Base-by-base conservation (phyloP, 352 stramenopile genomes). In the Phytophthora hybrid region DNA sequence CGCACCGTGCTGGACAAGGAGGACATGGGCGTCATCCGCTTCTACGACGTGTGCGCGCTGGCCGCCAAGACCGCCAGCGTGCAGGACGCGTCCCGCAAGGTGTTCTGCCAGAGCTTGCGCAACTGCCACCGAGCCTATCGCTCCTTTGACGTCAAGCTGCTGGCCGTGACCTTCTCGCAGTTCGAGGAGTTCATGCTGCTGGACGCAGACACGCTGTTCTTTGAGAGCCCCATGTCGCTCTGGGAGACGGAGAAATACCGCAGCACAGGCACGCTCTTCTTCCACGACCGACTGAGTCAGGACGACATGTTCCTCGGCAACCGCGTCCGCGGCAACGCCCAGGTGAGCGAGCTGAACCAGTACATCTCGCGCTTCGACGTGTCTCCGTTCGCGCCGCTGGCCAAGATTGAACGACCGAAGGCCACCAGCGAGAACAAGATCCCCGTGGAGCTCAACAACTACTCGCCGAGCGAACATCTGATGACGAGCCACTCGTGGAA, bases 181-280 rank as follows among this genome's bases (percentile, higher is more conserved):
- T 94, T 94, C 39, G 72, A 85, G 26, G 80, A 94, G 67, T 55
- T 94, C 32, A 89, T 94, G 85, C 64, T 94, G 51, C 57, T 94
- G 53, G 87, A 92, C 69, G 85, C 85, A 18, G 83, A 94, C 60
- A 83, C 78, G 10, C 63, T 89, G 13, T 92, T 91, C 56, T 79
- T 94, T 31, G 73, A 88, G 21, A 89, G 78, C 67, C 87, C 84
- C 32, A 84, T 81, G 74, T 66, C 59, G 57, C 69, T 93, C 0
- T 92, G 84, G 80, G 79, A 91, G 1, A 71, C 77, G 6, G 71
- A 80, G 23, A 89, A 91, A 66, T 90, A 82, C 68, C 47, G 62
- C 18, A 67, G 47, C 13, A 91, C 83, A 0, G 87, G 87, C 29
- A 92, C 78, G 32, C 67, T 90, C 13, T 87, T 90, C 69, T 88